Conservation (phyloP, 1,139 yeast genomes). For the Taiozyma sp. region DNA sequence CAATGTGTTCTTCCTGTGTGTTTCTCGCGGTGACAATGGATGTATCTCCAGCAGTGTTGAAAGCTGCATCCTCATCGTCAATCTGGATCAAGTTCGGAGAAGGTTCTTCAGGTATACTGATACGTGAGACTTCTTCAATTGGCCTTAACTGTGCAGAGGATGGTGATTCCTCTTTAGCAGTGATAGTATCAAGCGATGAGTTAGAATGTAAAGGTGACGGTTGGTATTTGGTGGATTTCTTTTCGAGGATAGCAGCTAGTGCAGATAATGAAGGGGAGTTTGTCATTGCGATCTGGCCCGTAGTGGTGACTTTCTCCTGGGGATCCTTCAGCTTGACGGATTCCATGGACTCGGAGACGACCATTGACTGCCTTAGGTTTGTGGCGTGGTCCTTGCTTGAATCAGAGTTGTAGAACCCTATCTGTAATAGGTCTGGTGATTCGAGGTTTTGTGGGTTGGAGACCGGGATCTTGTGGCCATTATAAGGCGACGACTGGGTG, state of each 20-base stretch:
- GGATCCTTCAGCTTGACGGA: constrained; percentile 20
- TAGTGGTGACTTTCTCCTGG: constrained; percentile 5
- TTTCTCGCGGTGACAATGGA: background rate
- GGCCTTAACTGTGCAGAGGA: background rate
- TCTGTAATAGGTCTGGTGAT: constrained; percentile 17
- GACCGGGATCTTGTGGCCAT: background rate
- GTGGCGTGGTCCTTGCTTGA: constrained; percentile 37
- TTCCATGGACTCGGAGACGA: constrained; percentile 40
- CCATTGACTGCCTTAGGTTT: constrained; percentile 43
- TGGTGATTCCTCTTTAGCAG: constrained; percentile 6
- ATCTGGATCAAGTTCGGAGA: constrained; percentile 15
- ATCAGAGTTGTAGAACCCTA: constrained; percentile 28
- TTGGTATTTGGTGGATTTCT: constrained; percentile 24
- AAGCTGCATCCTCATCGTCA: constrained; percentile 18
- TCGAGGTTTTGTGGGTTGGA: background rate
- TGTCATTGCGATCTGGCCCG: constrained; percentile 31
- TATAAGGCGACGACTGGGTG: constrained; percentile 10
- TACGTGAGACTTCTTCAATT: background rate
- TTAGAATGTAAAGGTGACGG: constrained; percentile 5
- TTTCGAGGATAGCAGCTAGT: constrained; percentile 32
- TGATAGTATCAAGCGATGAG: constrained; percentile 4
- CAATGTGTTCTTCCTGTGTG: constrained; percentile 5
- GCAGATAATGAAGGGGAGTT: constrained; percentile 40
- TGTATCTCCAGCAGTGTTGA: background rate
- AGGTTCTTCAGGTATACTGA: background rate